Percentiles rank a stretch among this genome's conserved stretches.
These are phyloP conservation scores for Amanita polypyramis DNA, from an alignment of 768 basidiomycete species.

Conservation along the genomic window DNA sequence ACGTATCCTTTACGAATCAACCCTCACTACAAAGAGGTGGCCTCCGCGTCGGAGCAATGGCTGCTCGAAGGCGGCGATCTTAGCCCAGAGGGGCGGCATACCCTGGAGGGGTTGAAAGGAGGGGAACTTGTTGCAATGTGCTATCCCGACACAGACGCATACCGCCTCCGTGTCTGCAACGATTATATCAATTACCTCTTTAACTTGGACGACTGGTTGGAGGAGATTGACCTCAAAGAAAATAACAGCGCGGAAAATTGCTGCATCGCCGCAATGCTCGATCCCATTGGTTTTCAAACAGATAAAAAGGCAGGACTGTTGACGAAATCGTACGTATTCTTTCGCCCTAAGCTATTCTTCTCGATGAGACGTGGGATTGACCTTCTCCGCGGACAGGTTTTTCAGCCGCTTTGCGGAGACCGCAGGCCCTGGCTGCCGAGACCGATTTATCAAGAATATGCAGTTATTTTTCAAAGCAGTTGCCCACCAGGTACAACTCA, in stretches of 20 bases:
- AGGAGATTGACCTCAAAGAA: conserved; percentile 13
- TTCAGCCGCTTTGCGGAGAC: conserved; percentile 6
- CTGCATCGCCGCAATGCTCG: conserved; percentile 15
- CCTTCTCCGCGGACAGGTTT: conserved; percentile 8
- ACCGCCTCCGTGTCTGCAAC: conserved; percentile 31
- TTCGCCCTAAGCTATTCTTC: neutral
- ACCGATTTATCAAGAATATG: conserved; percentile 54
- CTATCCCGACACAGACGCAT: conserved; percentile 30
- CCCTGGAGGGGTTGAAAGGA: conserved; percentile 29
- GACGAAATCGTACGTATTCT: conserved; percentile 14
- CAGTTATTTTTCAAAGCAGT: conserved; percentile 59
- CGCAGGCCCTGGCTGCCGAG: conserved; percentile 5
- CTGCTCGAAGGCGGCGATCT: conserved; percentile 11
- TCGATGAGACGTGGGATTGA: neutral
- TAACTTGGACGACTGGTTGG: conserved; percentile 13
- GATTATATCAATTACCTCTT: conserved; percentile 31
- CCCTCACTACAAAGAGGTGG: conserved; percentile 11
- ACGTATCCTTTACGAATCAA: conserved; percentile 15
- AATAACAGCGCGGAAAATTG: conserved; percentile 14
- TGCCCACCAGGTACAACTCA: conserved; percentile 46
- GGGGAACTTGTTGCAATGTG: conserved; percentile 32
- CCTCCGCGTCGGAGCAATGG: conserved; percentile 16
- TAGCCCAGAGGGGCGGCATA: conserved; percentile 6
- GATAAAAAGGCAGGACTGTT: conserved; percentile 14
- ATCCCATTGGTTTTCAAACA: conserved; percentile 12